Evolutionary conservation across 768 basidiomycete genomes (phyloP).

Genomic region (Mycena belliarum): DNA sequence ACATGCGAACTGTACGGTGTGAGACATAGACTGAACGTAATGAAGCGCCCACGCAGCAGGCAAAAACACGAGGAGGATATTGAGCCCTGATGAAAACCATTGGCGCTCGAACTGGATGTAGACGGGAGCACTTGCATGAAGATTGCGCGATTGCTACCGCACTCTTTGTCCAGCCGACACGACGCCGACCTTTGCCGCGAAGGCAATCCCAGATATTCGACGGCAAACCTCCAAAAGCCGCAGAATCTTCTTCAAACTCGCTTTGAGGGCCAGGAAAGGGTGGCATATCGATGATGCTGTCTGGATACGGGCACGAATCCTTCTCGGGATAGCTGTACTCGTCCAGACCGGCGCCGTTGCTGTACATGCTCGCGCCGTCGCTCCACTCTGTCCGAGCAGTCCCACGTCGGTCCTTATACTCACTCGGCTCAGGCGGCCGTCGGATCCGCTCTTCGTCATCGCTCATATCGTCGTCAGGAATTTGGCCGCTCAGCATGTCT

Average conservation of each 20-base stretch:
- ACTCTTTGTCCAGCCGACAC: constrained; percentile 34
- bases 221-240: neutral
- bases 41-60: constrained; percentile 47
- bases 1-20: constrained; percentile 29
- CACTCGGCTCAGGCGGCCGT: neutral
- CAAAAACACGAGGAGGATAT: constrained; percentile 40
- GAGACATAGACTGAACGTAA: constrained; percentile 24
- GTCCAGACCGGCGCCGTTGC: neutral
- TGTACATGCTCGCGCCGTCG: constrained; percentile 6
- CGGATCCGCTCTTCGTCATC: constrained; percentile 10
- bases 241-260: neutral
- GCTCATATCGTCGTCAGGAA: constrained; percentile 8
- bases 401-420: constrained; percentile 6
- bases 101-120: neutral
- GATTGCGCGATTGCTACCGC: constrained; percentile 32
- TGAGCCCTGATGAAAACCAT: constrained; percentile 31
- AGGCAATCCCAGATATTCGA: constrained; percentile 28
- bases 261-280: neutral
- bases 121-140: constrained; percentile 34
- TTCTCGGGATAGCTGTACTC: too few relatives aligned
- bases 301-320: neutral
- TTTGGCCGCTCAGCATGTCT: constrained; percentile 23
- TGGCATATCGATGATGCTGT: constrained; percentile 13
- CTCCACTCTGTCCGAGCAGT: constrained; percentile 1
- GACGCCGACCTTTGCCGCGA: constrained; percentile 23